These are phyloP conservation scores for Dendrocalamus latiflorus DNA, from an alignment of 202 grass and related monocot species.

Conservation along the genomic window DNA sequence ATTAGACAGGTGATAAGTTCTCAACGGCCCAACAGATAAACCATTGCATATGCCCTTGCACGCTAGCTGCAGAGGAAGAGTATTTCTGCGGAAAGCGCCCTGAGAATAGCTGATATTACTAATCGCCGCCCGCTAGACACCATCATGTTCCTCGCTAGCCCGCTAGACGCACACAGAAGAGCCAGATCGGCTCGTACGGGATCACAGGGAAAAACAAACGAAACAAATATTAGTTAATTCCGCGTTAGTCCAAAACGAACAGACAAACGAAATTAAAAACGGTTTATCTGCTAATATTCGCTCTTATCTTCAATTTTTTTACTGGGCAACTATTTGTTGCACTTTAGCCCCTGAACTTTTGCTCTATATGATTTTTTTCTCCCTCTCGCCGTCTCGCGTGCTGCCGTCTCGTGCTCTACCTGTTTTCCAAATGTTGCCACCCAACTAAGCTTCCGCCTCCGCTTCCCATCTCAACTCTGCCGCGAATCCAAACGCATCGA, in stretches of 20 bases:
- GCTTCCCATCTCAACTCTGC: background rate
- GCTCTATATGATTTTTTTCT: background rate
- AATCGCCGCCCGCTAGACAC: background rate
- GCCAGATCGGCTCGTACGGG: conserved; percentile 15
- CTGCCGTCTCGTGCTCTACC: conserved; percentile 2
- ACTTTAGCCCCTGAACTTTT: background rate
- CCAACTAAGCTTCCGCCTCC: background rate
- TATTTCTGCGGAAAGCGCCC: background rate
- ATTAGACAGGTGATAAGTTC: too few species aligned
- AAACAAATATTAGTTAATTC: background rate
- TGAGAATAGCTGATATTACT: background rate
- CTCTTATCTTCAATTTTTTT: background rate
- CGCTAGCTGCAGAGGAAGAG: too few species aligned
- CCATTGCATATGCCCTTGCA: too few species aligned
- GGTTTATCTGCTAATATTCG: conserved; percentile 26
- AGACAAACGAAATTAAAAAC: background rate
- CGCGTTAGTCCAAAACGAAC: conserved; percentile 8
- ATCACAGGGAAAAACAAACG: background rate
- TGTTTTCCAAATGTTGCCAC: conserved; percentile 28
- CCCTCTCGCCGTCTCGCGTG: background rate
- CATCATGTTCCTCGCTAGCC: conserved; percentile 10
- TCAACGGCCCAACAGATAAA: too few species aligned
- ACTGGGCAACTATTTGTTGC: background rate
- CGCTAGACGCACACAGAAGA: conserved; percentile 1
- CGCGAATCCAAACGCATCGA: background rate